A percentile compares a stretch with the other conserved stretches of the same genome.
phyloP scores from a whole-genome alignment of 345 rosid genomes.

The Ceriops tagal region DNA sequence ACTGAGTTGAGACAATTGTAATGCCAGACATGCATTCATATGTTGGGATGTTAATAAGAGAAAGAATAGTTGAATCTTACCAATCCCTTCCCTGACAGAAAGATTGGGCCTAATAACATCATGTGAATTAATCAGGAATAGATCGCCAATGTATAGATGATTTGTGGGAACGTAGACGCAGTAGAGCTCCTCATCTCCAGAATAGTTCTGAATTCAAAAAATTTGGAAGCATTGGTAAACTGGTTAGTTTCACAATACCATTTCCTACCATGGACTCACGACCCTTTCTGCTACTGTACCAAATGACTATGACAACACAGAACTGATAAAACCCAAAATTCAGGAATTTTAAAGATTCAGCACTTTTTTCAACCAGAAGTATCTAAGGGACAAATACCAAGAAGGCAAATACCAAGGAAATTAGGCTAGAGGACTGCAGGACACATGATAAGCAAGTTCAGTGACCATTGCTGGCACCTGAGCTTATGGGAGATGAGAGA shows the following conservation, averaged over 20 bases:
- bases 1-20: background rate
- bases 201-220: conserved; percentile 55
- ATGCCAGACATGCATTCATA: background rate
- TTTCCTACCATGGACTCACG: background rate
- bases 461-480: too few species aligned
- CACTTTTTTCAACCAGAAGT: too few species aligned
- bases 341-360: too few species aligned
- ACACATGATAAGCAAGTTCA: too few species aligned
- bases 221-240: background rate
- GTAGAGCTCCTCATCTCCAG: conserved; percentile 89
- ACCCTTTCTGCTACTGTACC: background rate
- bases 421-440: too few species aligned
- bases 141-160: conserved; percentile 94
- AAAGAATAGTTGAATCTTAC: conserved; percentile 39
- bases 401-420: too few species aligned
- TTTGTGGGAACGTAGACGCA: conserved; percentile 98
- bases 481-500: too few species aligned
- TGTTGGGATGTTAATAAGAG: background rate
- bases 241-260: background rate
- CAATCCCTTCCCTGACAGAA: conserved; percentile 96
- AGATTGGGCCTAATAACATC: conserved; percentile 95
- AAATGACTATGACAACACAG: too few species aligned
- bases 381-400: too few species aligned
- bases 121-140: conserved; percentile 68
- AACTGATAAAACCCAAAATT: too few species aligned